Evolutionary conservation across 768 basidiomycete species (phyloP).

Genomic region (Pleurotus ostreatus): DNA sequence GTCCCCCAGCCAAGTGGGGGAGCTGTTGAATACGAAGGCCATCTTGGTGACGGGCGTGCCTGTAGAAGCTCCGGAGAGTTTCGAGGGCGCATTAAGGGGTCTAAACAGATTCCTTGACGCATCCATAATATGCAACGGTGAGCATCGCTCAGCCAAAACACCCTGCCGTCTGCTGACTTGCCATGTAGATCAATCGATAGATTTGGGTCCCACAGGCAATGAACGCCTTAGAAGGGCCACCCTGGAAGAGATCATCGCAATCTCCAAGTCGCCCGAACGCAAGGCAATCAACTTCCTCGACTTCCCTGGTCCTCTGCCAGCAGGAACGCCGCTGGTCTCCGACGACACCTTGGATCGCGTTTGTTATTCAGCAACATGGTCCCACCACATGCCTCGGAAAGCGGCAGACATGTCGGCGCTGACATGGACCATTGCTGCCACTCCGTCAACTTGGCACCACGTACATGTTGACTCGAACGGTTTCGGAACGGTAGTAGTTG

Average conservation of each 20-base stretch:
- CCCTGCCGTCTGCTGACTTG: not conserved
- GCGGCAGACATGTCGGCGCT: not conserved
- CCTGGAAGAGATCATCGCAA: not conserved
- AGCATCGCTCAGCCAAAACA: not conserved
- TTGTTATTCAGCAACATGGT: not conserved
- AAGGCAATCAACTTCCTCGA: slow-evolving; percentile 1
- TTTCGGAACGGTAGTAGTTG: not conserved
- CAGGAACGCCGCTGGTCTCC: not conserved
- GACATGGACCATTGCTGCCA: not conserved
- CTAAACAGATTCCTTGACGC: not conserved
- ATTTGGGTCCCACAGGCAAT: not conserved
- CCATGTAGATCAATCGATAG: slow-evolving; percentile 1
- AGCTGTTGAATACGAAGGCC: not conserved
- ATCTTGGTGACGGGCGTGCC: slow-evolving; percentile 1
- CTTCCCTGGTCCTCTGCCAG: not conserved
- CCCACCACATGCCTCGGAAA: not conserved
- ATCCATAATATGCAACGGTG: not conserved
- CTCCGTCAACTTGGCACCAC: not conserved
- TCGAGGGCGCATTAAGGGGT: not conserved
- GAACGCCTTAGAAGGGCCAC: not conserved
- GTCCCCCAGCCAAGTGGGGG: too few species aligned
- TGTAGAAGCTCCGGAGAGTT: not conserved
- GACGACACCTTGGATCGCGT: not conserved
- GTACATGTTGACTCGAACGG: not conserved
- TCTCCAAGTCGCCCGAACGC: not conserved